A percentile compares a stretch with the other conserved stretches of the same genome.
These are phyloP conservation scores for Calonectria crousiana DNA, from an alignment of 2,329 filamentous ascomycete genomes.

Conservation along the genomic window DNA sequence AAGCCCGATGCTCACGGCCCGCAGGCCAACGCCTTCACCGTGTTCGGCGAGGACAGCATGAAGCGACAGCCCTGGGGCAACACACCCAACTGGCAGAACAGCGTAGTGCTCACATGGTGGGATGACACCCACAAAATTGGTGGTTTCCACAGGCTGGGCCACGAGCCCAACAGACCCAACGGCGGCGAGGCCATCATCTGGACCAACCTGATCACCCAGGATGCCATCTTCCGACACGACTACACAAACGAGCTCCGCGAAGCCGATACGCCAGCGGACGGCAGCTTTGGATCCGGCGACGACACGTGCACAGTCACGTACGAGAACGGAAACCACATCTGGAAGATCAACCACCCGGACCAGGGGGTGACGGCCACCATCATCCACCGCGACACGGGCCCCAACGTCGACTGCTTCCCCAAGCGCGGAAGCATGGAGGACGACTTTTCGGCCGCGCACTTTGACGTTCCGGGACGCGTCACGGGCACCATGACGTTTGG, in stretches of 20 bases:
- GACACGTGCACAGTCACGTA: background rate
- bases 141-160: constrained; percentile 9
- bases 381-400: constrained; percentile 4
- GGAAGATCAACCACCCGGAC: constrained; percentile 5
- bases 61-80: background rate
- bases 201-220: background rate
- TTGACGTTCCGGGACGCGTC: background rate
- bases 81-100: constrained; percentile 14
- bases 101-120: constrained; percentile 8
- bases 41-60: background rate
- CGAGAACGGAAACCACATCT: constrained; percentile 3
- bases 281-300: background rate
- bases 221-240: background rate
- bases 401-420: constrained; percentile 14
- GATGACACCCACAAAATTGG: constrained; percentile 6
- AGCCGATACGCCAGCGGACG: background rate
- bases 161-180: background rate
- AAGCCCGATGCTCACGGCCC: background rate
- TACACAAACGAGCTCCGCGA: constrained; percentile 1
- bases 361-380: background rate
- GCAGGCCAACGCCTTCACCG: background rate
- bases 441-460: constrained; percentile 1
- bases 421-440: constrained; percentile 7
- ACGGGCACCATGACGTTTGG: background rate
- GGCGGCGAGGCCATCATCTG: constrained; percentile 8